Base-by-base conservation (phyloP, 2,329 filamentous ascomycete species). In the Trichoderma oligosporum region DNA sequence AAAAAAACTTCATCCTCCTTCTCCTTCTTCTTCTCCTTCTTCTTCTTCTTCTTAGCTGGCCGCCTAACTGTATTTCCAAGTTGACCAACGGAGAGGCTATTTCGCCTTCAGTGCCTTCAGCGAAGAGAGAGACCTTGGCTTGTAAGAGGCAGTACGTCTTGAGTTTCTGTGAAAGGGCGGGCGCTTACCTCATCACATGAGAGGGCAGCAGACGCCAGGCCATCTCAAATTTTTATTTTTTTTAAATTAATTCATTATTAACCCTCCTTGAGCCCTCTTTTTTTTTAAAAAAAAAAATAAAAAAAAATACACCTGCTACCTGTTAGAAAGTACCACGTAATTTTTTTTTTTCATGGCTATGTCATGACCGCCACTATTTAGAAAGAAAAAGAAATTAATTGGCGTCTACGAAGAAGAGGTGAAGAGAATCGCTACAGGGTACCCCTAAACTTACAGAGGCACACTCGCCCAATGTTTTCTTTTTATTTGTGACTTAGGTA, bases 121-220 rank as follows among this genome's bases (percentile, higher is more conserved):
- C n/a, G n/a, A n/a, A n/a, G n/a, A n/a, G n/a, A n/a, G n/a, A n/a
- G n/a, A n/a, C n/a, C 41, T 45, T 38, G 36, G 33, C 35, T 33
- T 42, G 33, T 56, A 42, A 57, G 45, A 51, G 53, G 55, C 48
- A 64, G 60, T 60, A 56, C 25, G 49, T 27, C 25, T n/a, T 45
- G 16, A 14, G 20, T 36, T 36, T 45, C 51, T 46, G 51, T 45
- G 51, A 33, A 54, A 58, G 33, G 24, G 41, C 51, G 35, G 45
- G 51, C 22, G 57, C 57, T 59, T 59, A 59, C 65, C 67, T 69
- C 62, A 60, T 70, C 68, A 68, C 64, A 66, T 51, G 60, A 63
- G 63, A 66, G 66, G 56, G 51, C 51, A 46, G 51, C 44, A 39
- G 36, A 16, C 33, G 47, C 25, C 35, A 35, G 54, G 45, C 20